Conservation (phyloP, 495 filamentous ascomycete species). For the Tuber indicum region DNA sequence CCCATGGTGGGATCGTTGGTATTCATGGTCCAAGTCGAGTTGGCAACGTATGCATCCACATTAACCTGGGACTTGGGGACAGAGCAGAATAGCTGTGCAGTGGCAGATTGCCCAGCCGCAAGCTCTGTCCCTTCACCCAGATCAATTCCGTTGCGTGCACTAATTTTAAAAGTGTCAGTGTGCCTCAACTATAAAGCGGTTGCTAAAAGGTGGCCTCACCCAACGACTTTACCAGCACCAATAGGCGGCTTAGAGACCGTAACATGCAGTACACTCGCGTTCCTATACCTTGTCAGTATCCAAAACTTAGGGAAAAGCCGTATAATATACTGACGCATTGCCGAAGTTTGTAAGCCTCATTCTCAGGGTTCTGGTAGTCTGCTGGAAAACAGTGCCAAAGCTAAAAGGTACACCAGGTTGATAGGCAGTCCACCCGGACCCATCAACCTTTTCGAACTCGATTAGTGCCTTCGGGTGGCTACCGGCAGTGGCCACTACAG, state of each 20-base stretch:
- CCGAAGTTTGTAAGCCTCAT: slow-evolving; percentile 48
- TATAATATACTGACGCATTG: slow-evolving; percentile 9
- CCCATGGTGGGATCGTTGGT: slow-evolving; percentile 46
- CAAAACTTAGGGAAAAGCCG: neutral
- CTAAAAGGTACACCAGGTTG: slow-evolving; percentile 42
- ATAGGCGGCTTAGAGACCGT: slow-evolving; percentile 51
- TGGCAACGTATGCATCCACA: slow-evolving; percentile 43
- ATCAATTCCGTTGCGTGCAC: slow-evolving; percentile 46
- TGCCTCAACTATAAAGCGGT: neutral
- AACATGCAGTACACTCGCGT: slow-evolving; percentile 42
- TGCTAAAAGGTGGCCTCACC: neutral
- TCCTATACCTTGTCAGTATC: neutral
- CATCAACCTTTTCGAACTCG: slow-evolving; percentile 48
- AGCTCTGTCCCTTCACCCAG: slow-evolving; percentile 50
- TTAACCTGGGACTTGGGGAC: slow-evolving; percentile 49
- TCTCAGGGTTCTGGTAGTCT: slow-evolving; percentile 43
- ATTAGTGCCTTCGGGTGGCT: slow-evolving; percentile 46
- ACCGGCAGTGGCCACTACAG: slow-evolving; percentile 45
- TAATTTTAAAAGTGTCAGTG: slow-evolving; percentile 4
- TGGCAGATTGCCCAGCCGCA: slow-evolving; percentile 44
- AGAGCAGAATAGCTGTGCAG: slow-evolving; percentile 47
- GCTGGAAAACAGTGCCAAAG: slow-evolving; percentile 48
- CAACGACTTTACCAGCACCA: slow-evolving; percentile 44
- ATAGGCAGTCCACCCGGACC: slow-evolving; percentile 47
- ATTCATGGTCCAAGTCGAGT: slow-evolving; percentile 48